Evolutionary conservation across 2,329 filamentous ascomycete species (phyloP).

Genomic region (Metarhizium sp.): DNA sequence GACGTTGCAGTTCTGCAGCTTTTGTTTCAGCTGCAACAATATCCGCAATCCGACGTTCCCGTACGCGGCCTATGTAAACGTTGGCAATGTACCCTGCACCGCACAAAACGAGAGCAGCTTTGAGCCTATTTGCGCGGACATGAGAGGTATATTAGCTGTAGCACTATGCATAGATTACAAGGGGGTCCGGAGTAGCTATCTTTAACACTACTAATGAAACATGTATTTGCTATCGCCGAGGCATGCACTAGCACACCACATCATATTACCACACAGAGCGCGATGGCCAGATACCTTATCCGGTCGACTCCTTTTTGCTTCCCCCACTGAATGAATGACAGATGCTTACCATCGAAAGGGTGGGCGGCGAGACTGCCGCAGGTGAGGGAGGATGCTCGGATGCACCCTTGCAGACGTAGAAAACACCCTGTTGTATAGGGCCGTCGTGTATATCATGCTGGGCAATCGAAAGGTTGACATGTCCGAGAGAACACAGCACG

Average conservation of each 20-base stretch:
- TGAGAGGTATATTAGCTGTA: neutral
- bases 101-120: slow-evolving; percentile 19
- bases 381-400: slow-evolving; percentile 22
- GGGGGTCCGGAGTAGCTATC: too few relatives aligned
- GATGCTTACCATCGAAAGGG: slow-evolving; percentile 23
- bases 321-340: neutral
- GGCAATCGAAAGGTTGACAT: neutral
- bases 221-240: too few relatives aligned
- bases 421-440: slow-evolving; percentile 16
- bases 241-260: too few relatives aligned
- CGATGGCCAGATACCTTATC: neutral
- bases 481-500: neutral
- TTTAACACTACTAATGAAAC: neutral
- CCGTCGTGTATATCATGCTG: neutral
- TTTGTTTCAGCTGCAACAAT: slow-evolving; percentile 19
- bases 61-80: slow-evolving; percentile 18
- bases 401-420: slow-evolving; percentile 25
- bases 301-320: neutral
- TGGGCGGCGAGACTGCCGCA: slow-evolving; percentile 19
- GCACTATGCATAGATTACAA: neutral
- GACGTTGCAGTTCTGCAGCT: slow-evolving; percentile 24
- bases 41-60: slow-evolving; percentile 18
- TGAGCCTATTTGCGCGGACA: neutral
- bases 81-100: slow-evolving; percentile 26
- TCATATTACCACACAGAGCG: neutral